These are phyloP conservation scores for Drechslerella stenobrocha DNA, from an alignment of 2,329 filamentous ascomycete species.

Conservation along the genomic window DNA sequence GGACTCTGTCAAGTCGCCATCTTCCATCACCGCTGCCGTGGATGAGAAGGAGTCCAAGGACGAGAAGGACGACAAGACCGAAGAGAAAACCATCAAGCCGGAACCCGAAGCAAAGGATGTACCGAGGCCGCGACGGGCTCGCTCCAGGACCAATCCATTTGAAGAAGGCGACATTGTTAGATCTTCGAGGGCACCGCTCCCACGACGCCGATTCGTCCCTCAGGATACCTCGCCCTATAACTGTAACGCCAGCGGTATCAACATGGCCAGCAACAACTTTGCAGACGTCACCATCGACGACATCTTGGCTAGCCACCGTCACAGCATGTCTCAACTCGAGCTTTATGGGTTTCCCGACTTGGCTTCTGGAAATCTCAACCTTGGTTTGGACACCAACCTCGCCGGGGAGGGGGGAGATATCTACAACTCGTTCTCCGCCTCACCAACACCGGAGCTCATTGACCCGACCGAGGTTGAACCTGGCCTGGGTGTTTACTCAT, in stretches of 20 bases:
- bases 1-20: constrained; percentile 41
- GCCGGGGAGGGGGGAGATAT: constrained; percentile 27
- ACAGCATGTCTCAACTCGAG: constrained; percentile 44
- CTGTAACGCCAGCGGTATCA: constrained; percentile 27
- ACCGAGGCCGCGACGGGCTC: constrained; percentile 22
- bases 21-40: constrained; percentile 27
- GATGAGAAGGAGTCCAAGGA: constrained; percentile 38
- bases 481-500: constrained; percentile 45
- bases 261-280: constrained; percentile 25
- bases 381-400: constrained; percentile 37
- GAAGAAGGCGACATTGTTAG: constrained; percentile 38
- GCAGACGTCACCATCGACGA: constrained; percentile 35
- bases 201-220: constrained; percentile 33
- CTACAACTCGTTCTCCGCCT: constrained; percentile 43
- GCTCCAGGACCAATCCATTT: constrained; percentile 45
- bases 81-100: constrained; percentile 3
- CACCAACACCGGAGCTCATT: constrained; percentile 42
- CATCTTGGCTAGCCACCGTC: constrained; percentile 36
- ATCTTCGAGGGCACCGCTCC: constrained; percentile 32
- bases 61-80: constrained; percentile 38
- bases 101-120: constrained; percentile 10
- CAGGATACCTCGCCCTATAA: constrained; percentile 35
- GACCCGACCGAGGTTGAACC: constrained; percentile 36
- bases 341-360: constrained; percentile 46
- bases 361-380: constrained; percentile 24